phyloP scores from a whole-genome alignment of 257 asterid genomes.

The Solanum neorickii region DNA sequence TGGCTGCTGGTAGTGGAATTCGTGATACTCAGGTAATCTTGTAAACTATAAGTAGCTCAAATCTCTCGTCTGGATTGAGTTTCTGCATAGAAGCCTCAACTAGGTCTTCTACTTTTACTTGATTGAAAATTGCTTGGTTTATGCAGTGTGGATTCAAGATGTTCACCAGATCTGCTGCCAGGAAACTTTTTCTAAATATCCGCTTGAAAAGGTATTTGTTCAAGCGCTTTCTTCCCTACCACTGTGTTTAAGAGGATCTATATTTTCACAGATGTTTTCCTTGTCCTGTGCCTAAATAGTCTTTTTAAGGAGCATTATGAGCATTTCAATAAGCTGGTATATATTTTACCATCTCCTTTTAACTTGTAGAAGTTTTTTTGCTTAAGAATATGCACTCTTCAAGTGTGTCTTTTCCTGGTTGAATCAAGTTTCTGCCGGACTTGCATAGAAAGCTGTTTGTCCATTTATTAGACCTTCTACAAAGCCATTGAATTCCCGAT shows the following conservation, averaged over 20 bases:
- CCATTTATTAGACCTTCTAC: background rate
- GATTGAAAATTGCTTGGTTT: background rate
- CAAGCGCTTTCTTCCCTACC: background rate
- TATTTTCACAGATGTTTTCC: background rate
- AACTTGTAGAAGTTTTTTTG: background rate
- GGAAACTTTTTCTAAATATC: slow-evolving; percentile 75
- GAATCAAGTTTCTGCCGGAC: background rate
- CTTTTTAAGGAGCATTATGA: background rate
- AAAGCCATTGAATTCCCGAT: background rate
- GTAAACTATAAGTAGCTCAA: background rate
- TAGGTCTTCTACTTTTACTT: background rate
- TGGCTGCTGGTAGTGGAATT: slow-evolving; percentile 96
- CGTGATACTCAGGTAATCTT: slow-evolving; percentile 81
- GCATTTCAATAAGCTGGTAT: background rate
- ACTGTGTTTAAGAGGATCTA: background rate
- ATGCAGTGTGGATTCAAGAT: slow-evolving; percentile 95
- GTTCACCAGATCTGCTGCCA: slow-evolving; percentile 96
- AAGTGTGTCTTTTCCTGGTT: background rate
- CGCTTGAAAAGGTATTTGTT: slow-evolving; percentile 67
- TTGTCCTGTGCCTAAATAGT: background rate
- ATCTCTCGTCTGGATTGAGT: background rate
- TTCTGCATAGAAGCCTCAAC: background rate
- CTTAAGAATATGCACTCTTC: background rate
- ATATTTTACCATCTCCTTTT: background rate
- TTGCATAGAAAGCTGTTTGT: background rate